Percentiles rank a stretch among this genome's conserved stretches.
phyloP scores from a whole-genome alignment of 2,329 filamentous ascomycete species.

The Colletotrichum kahawae region DNA sequence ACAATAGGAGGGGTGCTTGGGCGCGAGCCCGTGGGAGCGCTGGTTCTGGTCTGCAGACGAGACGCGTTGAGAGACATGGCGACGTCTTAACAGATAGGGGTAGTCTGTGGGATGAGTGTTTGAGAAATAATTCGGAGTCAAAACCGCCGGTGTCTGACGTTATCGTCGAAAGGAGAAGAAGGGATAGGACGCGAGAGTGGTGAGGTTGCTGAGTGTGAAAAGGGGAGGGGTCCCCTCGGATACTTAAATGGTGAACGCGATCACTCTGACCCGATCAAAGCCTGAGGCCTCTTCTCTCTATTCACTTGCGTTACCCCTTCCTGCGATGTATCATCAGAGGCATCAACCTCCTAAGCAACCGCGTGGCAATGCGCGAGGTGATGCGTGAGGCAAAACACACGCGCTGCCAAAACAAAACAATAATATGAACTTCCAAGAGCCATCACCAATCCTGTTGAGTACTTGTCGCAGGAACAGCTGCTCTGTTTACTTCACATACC shows the following conservation, averaged over 20 bases:
- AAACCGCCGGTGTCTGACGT: neutral
- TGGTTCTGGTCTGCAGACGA: neutral
- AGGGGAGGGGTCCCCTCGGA: no score
- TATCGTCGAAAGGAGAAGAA: neutral
- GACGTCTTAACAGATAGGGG: neutral
- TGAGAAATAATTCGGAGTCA: no score
- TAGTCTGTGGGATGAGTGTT: neutral
- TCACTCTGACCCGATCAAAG: neutral
- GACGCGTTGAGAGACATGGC: neutral
- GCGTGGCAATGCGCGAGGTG: neutral
- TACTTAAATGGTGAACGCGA: neutral
- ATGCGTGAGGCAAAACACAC: neutral
- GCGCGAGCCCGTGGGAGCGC: neutral
- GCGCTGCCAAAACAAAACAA: rapidly evolving
- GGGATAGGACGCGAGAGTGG: neutral
- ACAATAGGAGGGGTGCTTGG: neutral
- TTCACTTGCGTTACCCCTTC: neutral
- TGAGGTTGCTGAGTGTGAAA: no score
- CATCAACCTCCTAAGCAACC: neutral
- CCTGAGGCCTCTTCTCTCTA: neutral
- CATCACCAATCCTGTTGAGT: no score
- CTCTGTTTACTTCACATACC: neutral
- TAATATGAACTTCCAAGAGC: no score
- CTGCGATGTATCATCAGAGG: neutral
- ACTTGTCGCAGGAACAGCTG: neutral